Evolutionary conservation across 2,329 filamentous ascomycete species (phyloP).

Genomic region (Malbranchea cinnamomea): DNA sequence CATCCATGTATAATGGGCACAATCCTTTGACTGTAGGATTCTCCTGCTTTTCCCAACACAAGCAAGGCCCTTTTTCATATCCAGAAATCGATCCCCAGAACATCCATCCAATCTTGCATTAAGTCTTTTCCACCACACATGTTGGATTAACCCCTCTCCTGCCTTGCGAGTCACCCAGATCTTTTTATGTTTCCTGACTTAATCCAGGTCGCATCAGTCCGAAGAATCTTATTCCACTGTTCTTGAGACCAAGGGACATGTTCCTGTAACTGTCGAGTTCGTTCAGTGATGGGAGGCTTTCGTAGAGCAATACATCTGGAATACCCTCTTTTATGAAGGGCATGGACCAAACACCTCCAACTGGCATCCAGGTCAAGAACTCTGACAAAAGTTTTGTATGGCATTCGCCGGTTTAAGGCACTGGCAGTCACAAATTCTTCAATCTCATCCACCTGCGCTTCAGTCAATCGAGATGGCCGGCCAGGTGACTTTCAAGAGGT

Average conservation of each 20-base stretch:
- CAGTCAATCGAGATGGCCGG: neutral
- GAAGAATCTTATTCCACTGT: neutral
- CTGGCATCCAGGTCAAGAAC: too few relatives aligned
- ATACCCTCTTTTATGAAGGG: neutral
- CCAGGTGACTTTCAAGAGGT: neutral
- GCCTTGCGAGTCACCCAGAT: neutral
- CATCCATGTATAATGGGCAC: constrained; percentile 1
- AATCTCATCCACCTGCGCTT: too few relatives aligned
- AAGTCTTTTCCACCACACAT: neutral
- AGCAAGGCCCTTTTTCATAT: neutral
- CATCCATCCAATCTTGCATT: neutral
- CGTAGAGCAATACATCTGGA: constrained; percentile 1
- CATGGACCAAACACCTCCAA: too few relatives aligned
- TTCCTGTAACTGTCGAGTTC: neutral
- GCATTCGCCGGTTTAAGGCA: too few relatives aligned
- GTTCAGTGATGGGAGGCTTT: neutral
- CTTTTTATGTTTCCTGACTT: neutral
- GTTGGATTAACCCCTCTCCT: neutral
- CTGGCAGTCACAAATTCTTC: too few relatives aligned
- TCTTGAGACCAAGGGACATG: neutral
- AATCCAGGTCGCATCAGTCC: constrained; percentile 1
- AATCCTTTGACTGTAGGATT: neutral
- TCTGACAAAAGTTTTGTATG: too few relatives aligned
- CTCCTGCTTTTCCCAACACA: neutral
- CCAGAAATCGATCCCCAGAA: neutral